Conservation (phyloP, 2,329 filamentous ascomycete species). For the Monosporascus sp. region DNA sequence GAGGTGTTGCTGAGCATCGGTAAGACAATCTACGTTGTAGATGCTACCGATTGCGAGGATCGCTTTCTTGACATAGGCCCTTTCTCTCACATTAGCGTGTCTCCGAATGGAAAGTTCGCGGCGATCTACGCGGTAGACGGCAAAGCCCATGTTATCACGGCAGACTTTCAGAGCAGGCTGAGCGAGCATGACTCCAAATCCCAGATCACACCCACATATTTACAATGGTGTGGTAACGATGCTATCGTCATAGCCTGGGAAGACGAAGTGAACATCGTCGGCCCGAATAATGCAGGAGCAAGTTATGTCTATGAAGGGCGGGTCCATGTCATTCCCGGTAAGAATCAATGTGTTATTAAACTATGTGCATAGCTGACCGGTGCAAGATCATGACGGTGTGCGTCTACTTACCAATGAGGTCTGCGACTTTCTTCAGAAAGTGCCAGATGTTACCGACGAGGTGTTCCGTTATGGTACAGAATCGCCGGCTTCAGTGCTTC, state of each 20-base stretch:
- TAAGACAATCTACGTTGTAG: constrained; percentile 79
- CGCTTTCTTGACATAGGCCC: constrained; percentile 86
- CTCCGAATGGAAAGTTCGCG: constrained; percentile 83
- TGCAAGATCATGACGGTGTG: constrained; percentile 70
- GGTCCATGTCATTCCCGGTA: constrained; percentile 82
- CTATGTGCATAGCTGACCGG: constrained; percentile 7
- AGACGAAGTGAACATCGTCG: constrained; percentile 92
- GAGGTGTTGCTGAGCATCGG: constrained; percentile 85
- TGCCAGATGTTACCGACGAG: constrained; percentile 79
- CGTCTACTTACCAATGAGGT: constrained; percentile 84
- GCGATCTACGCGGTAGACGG: constrained; percentile 83
- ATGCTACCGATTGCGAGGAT: constrained; percentile 87
- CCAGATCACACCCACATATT: constrained; percentile 76
- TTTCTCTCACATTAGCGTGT: constrained; percentile 85
- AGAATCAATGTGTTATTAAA: constrained; percentile 19
- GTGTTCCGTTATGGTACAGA: constrained; percentile 87
- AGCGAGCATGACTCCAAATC: constrained; percentile 89
- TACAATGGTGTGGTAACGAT: constrained; percentile 96
- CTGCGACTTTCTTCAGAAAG: constrained; percentile 97
- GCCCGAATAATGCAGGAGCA: constrained; percentile 70
- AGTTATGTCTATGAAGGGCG: constrained; percentile 87
- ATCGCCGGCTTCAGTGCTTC: constrained; percentile 82
- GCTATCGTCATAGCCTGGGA: constrained; percentile 94
- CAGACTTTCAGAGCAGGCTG: constrained; percentile 87
- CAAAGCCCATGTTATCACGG: constrained; percentile 87